Conservation (phyloP, 495 filamentous ascomycete species). For the Articulospora tetracladia region DNA sequence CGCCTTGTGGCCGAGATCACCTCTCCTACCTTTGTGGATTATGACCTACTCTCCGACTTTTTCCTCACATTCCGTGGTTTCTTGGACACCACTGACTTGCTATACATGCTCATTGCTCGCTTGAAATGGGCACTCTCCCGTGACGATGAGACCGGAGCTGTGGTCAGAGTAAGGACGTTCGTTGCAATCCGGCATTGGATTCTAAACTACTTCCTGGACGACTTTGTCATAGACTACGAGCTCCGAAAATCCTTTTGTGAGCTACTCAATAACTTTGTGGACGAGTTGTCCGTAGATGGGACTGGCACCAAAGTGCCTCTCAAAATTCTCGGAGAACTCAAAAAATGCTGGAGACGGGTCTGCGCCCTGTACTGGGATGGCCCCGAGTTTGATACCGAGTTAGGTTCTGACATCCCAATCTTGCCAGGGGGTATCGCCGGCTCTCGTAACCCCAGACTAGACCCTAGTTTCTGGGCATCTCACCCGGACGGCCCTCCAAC, state of each 20-base stretch:
- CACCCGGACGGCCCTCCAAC: slow-evolving; percentile 34
- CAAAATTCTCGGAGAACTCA: slow-evolving; percentile 90
- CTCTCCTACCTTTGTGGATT: slow-evolving; percentile 92
- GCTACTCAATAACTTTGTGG: slow-evolving; percentile 72
- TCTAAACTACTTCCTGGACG: slow-evolving; percentile 94
- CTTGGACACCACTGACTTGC: slow-evolving; percentile 67
- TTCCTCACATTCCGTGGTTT: slow-evolving; percentile 94
- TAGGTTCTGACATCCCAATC: slow-evolving; percentile 65
- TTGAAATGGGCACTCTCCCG: slow-evolving; percentile 83
- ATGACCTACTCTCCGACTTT: slow-evolving; percentile 96
- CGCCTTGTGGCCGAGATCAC: slow-evolving; percentile 97
- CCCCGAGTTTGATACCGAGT: slow-evolving; percentile 50
- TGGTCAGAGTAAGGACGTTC: slow-evolving; percentile 93
- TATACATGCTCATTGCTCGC: slow-evolving; percentile 78
- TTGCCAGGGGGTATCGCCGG: slow-evolving; percentile 66
- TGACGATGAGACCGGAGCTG: slow-evolving; percentile 77
- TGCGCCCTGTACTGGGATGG: slow-evolving; percentile 87
- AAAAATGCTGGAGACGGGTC: slow-evolving; percentile 94
- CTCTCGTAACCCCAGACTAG: slow-evolving; percentile 47
- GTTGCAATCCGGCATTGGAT: slow-evolving; percentile 98
- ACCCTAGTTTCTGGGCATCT: slow-evolving; percentile 42
- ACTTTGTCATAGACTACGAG: slow-evolving; percentile 81
- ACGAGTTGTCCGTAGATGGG: slow-evolving; percentile 41
- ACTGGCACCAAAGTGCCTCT: slow-evolving; percentile 66
- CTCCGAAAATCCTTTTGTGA: slow-evolving; percentile 79